Conservation (phyloP, 306 rosid genomes). For the Myrica gale region DNA sequence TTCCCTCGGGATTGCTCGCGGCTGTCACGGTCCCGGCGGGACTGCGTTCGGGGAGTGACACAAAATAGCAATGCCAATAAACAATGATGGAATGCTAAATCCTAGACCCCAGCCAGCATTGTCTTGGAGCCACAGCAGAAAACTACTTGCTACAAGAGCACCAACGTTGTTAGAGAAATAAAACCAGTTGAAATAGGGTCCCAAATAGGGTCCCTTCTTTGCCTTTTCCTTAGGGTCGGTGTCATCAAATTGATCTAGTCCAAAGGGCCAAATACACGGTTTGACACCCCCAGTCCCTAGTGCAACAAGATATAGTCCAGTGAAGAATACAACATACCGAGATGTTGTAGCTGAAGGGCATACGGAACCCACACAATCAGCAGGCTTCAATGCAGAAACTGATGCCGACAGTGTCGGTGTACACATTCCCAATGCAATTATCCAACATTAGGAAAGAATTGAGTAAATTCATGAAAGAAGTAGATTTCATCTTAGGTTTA, state of each 20-base stretch:
- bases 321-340: slow-evolving; percentile 81
- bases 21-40: not conserved
- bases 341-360: slow-evolving; percentile 85
- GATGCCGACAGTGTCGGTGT: slow-evolving; percentile 91
- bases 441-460: no score
- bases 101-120: slow-evolving; percentile 98
- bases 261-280: slow-evolving; percentile 92
- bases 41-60: no score
- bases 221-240: slow-evolving; percentile 77
- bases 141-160: slow-evolving; percentile 80
- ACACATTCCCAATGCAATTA: slow-evolving; percentile 74
- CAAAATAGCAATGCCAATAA: slow-evolving; percentile 72
- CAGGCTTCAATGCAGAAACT: slow-evolving; percentile 65
- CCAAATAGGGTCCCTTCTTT: slow-evolving; percentile 90
- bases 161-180: slow-evolving; percentile 90
- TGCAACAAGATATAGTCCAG: slow-evolving; percentile 91
- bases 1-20: no score
- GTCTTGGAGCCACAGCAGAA: slow-evolving; percentile 88
- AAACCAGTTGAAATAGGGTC: slow-evolving; percentile 98
- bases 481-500: not conserved
- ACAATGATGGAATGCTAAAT: slow-evolving; percentile 91
- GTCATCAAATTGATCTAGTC: slow-evolving; percentile 98
- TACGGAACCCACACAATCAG: slow-evolving; percentile 55
- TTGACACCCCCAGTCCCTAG: slow-evolving; percentile 96
- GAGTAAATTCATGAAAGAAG: not conserved